A percentile compares a stretch with the other conserved stretches of the same genome.
phyloP scores from a whole-genome alignment of 2,329 filamentous ascomycete genomes.

The Penicillium palitans region DNA sequence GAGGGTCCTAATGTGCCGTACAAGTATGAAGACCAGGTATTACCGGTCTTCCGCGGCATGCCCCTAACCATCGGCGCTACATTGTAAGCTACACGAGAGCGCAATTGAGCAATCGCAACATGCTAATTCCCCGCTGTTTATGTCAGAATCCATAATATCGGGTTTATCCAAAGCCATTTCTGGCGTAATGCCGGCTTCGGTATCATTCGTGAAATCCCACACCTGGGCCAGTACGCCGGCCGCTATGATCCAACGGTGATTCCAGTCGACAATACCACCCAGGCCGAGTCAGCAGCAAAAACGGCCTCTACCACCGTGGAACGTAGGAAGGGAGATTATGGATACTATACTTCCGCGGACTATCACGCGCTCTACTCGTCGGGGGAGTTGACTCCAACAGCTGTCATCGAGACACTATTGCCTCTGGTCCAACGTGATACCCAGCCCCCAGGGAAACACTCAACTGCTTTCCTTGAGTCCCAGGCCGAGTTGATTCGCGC shows the following conservation, averaged over 20 bases:
- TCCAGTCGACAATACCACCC: slow-evolving; percentile 35
- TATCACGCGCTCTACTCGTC: slow-evolving; percentile 74
- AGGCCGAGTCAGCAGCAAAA: slow-evolving; percentile 21
- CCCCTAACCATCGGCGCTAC: slow-evolving; percentile 62
- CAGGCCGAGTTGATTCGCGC: slow-evolving; percentile 63
- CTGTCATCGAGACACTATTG: slow-evolving; percentile 70
- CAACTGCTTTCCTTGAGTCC: slow-evolving; percentile 70
- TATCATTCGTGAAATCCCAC: slow-evolving; percentile 55
- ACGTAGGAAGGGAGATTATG: slow-evolving; percentile 37
- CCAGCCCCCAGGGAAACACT: slow-evolving; percentile 59
- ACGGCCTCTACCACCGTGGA: slow-evolving; percentile 30
- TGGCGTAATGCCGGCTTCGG: slow-evolving; percentile 72
- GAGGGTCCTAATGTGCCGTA: slow-evolving; percentile 48
- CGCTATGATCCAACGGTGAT: slow-evolving; percentile 61
- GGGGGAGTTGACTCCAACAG: slow-evolving; percentile 68
- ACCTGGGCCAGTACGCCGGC: slow-evolving; percentile 55
- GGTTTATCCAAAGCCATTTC: slow-evolving; percentile 62
- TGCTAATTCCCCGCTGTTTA: slow-evolving; percentile 3
- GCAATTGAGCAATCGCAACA: slow-evolving; percentile 2
- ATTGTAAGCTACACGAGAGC: slow-evolving; percentile 52
- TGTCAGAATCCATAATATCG: slow-evolving; percentile 58
- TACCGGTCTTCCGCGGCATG: slow-evolving; percentile 69
- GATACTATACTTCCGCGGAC: slow-evolving; percentile 71
- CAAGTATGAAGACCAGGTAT: slow-evolving; percentile 56
- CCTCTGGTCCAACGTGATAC: slow-evolving; percentile 66